These are phyloP conservation scores for Exutisphaerella laricina DNA, from an alignment of 2,329 filamentous ascomycete species.

Conservation along the genomic window DNA sequence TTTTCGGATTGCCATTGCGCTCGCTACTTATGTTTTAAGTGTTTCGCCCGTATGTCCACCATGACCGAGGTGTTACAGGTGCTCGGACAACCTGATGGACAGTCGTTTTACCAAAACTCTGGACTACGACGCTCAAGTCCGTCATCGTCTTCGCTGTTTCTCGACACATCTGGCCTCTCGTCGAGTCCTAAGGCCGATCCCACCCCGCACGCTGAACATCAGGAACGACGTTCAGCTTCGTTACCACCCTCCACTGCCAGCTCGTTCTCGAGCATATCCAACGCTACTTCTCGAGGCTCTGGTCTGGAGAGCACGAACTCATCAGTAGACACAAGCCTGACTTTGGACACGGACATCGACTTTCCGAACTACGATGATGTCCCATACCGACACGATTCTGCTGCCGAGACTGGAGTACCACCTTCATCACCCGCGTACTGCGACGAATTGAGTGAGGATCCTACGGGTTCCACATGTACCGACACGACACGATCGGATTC, in stretches of 20 bases:
- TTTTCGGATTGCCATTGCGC: constrained; percentile 5
- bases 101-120: constrained; percentile 38
- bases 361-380: constrained; percentile 43
- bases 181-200: constrained; percentile 33
- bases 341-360: constrained; percentile 43
- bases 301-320: constrained; percentile 47
- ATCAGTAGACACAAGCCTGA: constrained; percentile 54
- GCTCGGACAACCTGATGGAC: constrained; percentile 38
- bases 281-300: constrained; percentile 44
- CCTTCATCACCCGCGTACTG: constrained; percentile 9
- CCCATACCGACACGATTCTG: constrained; percentile 17
- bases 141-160: constrained; percentile 41
- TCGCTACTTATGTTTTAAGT: constrained; percentile 13
- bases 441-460: constrained; percentile 21
- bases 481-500: constrained; percentile 55
- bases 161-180: constrained; percentile 28
- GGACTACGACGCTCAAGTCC: constrained; percentile 38
- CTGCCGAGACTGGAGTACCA: constrained; percentile 2
- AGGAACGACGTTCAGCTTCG: constrained; percentile 26
- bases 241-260: constrained; percentile 28
- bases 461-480: constrained; percentile 37
- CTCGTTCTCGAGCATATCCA: constrained; percentile 41
- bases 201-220: constrained; percentile 33
- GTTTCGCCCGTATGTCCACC: constrained; percentile 8
- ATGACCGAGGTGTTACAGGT: constrained; percentile 43